Evolutionary conservation across 805 yeast species (phyloP).

Genomic region (Monosporozyma yasuniensis): DNA sequence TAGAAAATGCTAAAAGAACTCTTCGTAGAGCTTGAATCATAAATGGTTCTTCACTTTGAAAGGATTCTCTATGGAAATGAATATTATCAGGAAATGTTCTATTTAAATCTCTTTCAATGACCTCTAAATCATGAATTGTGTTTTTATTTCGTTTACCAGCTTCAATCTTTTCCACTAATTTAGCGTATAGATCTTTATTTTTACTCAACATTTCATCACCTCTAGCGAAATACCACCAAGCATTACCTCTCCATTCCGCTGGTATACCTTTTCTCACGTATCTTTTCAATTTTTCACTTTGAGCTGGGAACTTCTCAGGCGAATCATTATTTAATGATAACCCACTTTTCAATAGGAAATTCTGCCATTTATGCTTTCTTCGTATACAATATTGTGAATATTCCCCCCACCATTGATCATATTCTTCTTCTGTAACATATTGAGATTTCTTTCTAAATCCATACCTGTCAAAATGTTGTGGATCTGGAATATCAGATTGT

Average conservation of each 20-base stretch:
- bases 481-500: conserved; percentile 3
- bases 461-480: conserved; percentile 53
- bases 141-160: conserved; percentile 34
- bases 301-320: conserved; percentile 67
- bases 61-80: conserved; percentile 50
- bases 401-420: conserved; percentile 65
- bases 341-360: conserved; percentile 58
- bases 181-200: conserved; percentile 68
- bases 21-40: conserved; percentile 65
- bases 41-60: conserved; percentile 42
- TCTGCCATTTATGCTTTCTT: conserved; percentile 70
- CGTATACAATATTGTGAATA: conserved; percentile 55
- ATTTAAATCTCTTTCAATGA: conserved; percentile 86
- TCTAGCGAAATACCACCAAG: conserved; percentile 91
- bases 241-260: conserved; percentile 93
- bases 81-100: conserved; percentile 93
- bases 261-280: conserved; percentile 88
- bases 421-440: conserved; percentile 45
- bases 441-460: conserved; percentile 76
- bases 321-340: conserved; percentile 38
- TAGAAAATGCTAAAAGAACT: conserved; percentile 74
- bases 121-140: conserved; percentile 55
- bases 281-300: conserved; percentile 66
- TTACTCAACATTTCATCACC: conserved; percentile 67
- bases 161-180: conserved; percentile 50